Evolutionary conservation across 2,329 filamentous ascomycete genomes (phyloP).

Genomic region (Pseudogymnoascus sp.): DNA sequence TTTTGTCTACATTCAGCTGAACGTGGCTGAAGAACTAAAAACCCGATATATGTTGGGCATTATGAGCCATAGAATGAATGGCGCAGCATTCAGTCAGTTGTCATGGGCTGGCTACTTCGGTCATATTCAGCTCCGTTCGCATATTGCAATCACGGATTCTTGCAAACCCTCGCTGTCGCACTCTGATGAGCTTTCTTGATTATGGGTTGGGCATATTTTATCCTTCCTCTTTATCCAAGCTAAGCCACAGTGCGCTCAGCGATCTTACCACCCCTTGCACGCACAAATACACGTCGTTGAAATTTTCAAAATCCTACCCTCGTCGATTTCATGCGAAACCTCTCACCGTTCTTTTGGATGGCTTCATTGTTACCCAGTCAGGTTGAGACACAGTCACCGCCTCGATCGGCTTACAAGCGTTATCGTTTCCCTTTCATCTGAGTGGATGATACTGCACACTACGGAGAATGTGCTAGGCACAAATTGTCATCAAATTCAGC

Average conservation of each 20-base stretch:
- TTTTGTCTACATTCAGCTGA: background rate
- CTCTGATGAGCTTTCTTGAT: background rate
- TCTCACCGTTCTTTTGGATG: slow-evolving; percentile 8
- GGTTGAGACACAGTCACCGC: slow-evolving; percentile 10
- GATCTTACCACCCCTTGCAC: slow-evolving; percentile 6
- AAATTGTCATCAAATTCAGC: background rate
- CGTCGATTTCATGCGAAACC: slow-evolving; percentile 4
- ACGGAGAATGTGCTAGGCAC: background rate
- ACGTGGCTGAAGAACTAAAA: background rate
- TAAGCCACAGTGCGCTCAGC: slow-evolving; percentile 6
- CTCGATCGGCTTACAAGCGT: slow-evolving; percentile 11
- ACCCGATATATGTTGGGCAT: slow-evolving; percentile 3
- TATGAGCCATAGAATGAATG: slow-evolving; percentile 1
- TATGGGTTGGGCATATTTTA: slow-evolving; percentile 9
- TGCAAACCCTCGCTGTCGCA: slow-evolving; percentile 8
- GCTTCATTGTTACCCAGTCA: slow-evolving; percentile 11
- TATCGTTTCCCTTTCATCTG: slow-evolving; percentile 1
- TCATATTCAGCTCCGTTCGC: background rate
- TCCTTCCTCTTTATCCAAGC: slow-evolving; percentile 7
- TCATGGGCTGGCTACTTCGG: background rate
- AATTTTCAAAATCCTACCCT: slow-evolving; percentile 9
- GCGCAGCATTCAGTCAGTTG: background rate
- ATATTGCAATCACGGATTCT: slow-evolving; percentile 6
- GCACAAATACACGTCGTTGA: background rate
- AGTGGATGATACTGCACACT: background rate